These are phyloP conservation scores for Berkeleyomyces rouxiae DNA, from an alignment of 2,329 filamentous ascomycete species.

Conservation along the genomic window DNA sequence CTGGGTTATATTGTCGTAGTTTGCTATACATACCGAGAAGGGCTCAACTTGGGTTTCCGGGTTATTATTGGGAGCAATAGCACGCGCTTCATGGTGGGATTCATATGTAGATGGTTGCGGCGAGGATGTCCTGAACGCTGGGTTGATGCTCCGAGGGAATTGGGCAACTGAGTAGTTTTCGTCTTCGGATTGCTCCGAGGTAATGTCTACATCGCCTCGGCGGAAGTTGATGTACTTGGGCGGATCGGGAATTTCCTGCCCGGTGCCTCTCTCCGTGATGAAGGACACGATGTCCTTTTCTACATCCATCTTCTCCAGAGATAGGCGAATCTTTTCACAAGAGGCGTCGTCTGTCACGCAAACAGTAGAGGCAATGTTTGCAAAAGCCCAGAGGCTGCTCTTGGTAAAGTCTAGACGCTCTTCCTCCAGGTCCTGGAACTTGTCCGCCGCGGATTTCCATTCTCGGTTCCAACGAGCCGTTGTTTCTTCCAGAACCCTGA, in stretches of 20 bases:
- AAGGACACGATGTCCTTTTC: slow-evolving; percentile 85
- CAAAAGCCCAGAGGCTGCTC: slow-evolving; percentile 94
- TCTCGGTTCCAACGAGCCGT: slow-evolving; percentile 93
- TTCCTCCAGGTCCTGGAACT: slow-evolving; percentile 97
- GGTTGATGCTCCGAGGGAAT: slow-evolving; percentile 88
- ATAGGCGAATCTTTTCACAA: slow-evolving; percentile 88
- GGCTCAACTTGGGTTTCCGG: slow-evolving; percentile 3
- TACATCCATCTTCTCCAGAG: slow-evolving; percentile 88
- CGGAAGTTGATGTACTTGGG: slow-evolving; percentile 99
- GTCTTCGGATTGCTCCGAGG: slow-evolving; percentile 72
- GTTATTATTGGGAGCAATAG: slow-evolving; percentile 41
- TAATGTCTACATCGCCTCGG: slow-evolving; percentile 70
- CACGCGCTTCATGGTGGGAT: slow-evolving; percentile 73
- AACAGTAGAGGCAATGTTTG: slow-evolving; percentile 91
- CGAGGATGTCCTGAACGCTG: slow-evolving; percentile 86
- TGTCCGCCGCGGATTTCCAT: slow-evolving; percentile 95
- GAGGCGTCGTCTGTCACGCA: slow-evolving; percentile 95
- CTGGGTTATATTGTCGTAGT: not conserved
- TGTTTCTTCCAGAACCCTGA: slow-evolving; percentile 88
- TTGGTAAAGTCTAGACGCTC: slow-evolving; percentile 94
- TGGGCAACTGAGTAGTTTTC: slow-evolving; percentile 88
- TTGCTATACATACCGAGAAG: not conserved
- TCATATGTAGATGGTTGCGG: slow-evolving; percentile 87
- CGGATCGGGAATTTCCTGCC: slow-evolving; percentile 91
- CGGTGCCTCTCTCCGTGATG: slow-evolving; percentile 77